Percentiles rank a stretch among this genome's conserved stretches.
phyloP scores from a whole-genome alignment of 345 rosid species.

The Litchi chinensis region DNA sequence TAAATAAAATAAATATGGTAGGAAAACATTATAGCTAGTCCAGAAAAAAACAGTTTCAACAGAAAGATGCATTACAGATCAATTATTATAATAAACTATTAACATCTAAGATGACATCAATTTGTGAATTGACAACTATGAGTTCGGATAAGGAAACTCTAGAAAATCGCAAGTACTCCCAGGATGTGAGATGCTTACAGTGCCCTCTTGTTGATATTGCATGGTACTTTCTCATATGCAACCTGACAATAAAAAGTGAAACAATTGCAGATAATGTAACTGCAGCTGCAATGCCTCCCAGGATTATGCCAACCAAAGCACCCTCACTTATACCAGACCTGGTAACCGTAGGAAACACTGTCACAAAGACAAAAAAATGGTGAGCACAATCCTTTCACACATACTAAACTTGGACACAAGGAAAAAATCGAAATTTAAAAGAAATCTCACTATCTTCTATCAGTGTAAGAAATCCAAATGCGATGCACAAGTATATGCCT shows the following conservation, averaged over 20 bases:
- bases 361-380: slow-evolving; percentile 17
- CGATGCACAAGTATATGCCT: neutral
- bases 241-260: slow-evolving; percentile 60
- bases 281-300: slow-evolving; percentile 75
- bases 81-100: neutral
- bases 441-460: neutral
- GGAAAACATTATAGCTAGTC: neutral
- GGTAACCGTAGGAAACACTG: slow-evolving; percentile 38
- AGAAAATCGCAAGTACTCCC: neutral
- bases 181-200: slow-evolving; percentile 47
- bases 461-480: neutral
- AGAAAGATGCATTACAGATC: neutral
- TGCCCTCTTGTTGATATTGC: slow-evolving; percentile 50
- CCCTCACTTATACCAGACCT: slow-evolving; percentile 57
- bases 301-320: slow-evolving; percentile 62
- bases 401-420: neutral
- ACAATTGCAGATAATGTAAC: slow-evolving; percentile 68
- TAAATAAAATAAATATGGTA: neutral
- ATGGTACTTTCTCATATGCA: slow-evolving; percentile 42
- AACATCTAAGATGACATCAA: neutral
- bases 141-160: neutral
- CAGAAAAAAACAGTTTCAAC: neutral
- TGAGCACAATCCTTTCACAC: neutral
- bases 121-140: neutral
- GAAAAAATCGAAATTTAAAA: neutral